Percentiles rank a stretch among this genome's conserved stretches.
Conservation (phyloP, 1,284 basidiomycete species). For the Leccinum fuscescens region DNA sequence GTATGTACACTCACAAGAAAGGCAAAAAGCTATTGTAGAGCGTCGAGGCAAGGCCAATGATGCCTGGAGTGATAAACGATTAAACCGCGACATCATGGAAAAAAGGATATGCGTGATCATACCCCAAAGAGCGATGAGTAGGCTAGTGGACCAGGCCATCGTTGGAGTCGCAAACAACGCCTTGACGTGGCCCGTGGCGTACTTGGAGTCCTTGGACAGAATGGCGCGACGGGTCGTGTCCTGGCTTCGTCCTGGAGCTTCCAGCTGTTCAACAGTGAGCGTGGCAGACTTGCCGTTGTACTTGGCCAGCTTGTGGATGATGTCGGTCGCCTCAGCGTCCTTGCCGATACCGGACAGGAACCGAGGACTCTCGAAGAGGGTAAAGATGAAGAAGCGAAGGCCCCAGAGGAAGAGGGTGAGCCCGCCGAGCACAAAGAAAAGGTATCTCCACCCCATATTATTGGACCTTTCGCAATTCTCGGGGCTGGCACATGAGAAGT, state of each 20-base stretch:
- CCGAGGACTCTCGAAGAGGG: conserved; percentile 60
- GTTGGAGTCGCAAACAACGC: conserved; percentile 54
- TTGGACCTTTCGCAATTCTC: conserved; percentile 38
- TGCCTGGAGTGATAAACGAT: conserved; percentile 32
- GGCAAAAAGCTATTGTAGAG: conserved; percentile 60
- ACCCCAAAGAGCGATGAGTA: conserved; percentile 57
- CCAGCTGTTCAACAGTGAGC: conserved; percentile 43
- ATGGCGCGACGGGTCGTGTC: conserved; percentile 15
- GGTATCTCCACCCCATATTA: conserved; percentile 65
- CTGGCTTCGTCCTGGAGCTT: conserved; percentile 17
- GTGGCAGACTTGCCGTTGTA: conserved; percentile 50
- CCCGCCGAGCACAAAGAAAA: conserved; percentile 42
- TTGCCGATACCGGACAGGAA: conserved; percentile 60
- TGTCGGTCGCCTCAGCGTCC: conserved; percentile 60
- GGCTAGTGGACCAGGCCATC: conserved; percentile 56
- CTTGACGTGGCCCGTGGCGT: conserved; percentile 44
- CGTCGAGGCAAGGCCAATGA: conserved; percentile 61
- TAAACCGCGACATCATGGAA: background rate
- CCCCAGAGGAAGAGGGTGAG: conserved; percentile 55
- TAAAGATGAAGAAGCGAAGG: conserved; percentile 59
- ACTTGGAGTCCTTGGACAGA: conserved; percentile 39
- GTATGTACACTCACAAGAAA: conserved; percentile 39
- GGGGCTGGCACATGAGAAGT: conserved; percentile 43
- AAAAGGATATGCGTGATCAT: conserved; percentile 1
- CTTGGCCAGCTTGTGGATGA: conserved; percentile 56